Evolutionary conservation across 176 grass and related monocot genomes (phyloP).

Genomic region (Rhipidocladum racemiflorum): DNA sequence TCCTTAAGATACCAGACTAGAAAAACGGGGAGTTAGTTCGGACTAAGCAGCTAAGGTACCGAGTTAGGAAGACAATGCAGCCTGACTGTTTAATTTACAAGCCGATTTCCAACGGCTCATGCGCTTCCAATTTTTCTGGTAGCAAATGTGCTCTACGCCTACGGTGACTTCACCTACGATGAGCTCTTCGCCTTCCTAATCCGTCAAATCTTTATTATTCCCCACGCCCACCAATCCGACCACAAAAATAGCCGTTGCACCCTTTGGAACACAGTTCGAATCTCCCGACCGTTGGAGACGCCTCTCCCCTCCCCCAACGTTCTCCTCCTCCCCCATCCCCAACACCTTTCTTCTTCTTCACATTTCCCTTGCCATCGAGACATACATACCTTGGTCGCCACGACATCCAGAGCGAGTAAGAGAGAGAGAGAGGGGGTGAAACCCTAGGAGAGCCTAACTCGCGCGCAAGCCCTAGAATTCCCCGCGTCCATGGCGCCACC

Average conservation of each 20-base stretch:
- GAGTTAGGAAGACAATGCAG: no score
- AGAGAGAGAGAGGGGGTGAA: neutral
- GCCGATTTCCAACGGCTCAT: no score
- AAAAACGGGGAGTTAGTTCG: no score
- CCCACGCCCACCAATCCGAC: neutral
- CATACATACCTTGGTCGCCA: neutral
- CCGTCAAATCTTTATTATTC: neutral
- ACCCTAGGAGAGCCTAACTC: neutral
- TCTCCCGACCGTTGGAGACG: conserved; percentile 65
- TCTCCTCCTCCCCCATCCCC: conserved; percentile 24
- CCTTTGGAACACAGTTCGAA: conserved; percentile 41
- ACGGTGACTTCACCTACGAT: no score
- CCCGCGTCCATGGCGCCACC: conserved; percentile 33
- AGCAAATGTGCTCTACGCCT: no score
- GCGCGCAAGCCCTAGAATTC: neutral
- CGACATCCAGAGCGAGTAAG: conserved; percentile 6
- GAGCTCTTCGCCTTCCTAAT: no score
- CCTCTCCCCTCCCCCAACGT: neutral
- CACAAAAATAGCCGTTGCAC: conserved; percentile 50
- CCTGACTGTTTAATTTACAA: no score
- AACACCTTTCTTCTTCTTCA: neutral
- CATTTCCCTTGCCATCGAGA: neutral
- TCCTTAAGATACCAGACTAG: no score
- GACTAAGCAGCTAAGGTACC: no score
- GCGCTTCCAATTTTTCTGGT: no score